Base-by-base conservation (phyloP, 768 basidiomycete genomes). In the Lentinula aciculospora region DNA sequence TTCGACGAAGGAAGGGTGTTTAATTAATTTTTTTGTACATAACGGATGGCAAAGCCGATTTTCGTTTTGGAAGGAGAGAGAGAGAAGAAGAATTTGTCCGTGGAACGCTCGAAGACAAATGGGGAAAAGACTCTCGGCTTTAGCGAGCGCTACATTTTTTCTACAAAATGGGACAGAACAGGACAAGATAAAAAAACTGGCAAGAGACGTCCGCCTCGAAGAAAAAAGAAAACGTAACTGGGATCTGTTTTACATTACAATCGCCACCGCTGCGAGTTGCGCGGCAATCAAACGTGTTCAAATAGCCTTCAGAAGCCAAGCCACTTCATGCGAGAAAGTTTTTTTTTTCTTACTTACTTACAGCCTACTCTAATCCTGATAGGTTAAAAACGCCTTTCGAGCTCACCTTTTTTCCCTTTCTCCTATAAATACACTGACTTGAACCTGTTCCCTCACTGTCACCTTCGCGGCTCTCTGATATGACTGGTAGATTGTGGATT, bases 231-330 rank as follows among this genome's bases (percentile, higher is more conserved):
- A 42, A 42, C 40, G 40, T 42, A 42, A 42, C 40, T 42, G 8
- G 40, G 40, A 42, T 42, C 40, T 42, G 40, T 21, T 9, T 42
- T 42, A 21, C 40, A 42, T 42, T 42, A 42, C n/a, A 42, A 42
- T 42, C 40, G 40, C 40, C 40, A 42, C 40, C 40, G 19, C 40
- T 42, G 40, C 40, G 46, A 31, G 46, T 27, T 47, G 46, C 46
- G 46, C 53, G 53, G 53, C 53, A 54, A 54, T 54, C 53, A 54
- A 54, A 39, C 40, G 53, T 54, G 37, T 27, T n/a, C 32, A 32
- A 53, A 32, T 53, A 34, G 31, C 50, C 50, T 53, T 39, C 31
- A 53, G 50, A 53, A 53, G 50, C 50, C 27, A 39, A 28, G 46
- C 15, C 44, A 15, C 12, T 27, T 50, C 29, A 37, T 19, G 50